Evolutionary conservation across 2,329 filamentous ascomycete species (phyloP).

Genomic region (Phaeoacremonium minimum): DNA sequence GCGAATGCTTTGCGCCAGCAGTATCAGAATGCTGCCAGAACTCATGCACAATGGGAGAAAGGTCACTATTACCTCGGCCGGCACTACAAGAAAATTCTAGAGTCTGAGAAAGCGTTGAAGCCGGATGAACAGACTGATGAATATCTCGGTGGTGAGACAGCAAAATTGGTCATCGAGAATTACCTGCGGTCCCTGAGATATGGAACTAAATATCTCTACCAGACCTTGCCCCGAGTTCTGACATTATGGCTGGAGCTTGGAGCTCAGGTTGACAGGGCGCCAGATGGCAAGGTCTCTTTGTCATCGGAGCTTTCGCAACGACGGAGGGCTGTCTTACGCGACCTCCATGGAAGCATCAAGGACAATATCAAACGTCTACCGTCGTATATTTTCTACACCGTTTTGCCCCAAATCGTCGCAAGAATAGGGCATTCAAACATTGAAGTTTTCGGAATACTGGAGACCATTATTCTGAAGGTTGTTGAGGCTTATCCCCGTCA

Average conservation of each 20-base stretch:
- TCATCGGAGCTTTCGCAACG: slow-evolving; percentile 47
- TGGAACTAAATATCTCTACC: slow-evolving; percentile 93
- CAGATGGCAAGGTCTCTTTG: slow-evolving; percentile 48
- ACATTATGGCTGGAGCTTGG: slow-evolving; percentile 95
- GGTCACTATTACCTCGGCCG: slow-evolving; percentile 95
- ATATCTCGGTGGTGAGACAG: slow-evolving; percentile 75
- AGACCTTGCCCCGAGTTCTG: slow-evolving; percentile 85
- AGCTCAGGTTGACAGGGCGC: slow-evolving; percentile 63
- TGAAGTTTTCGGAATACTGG: slow-evolving; percentile 72
- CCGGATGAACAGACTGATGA: slow-evolving; percentile 72
- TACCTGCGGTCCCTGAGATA: slow-evolving; percentile 82
- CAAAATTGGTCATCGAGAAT: slow-evolving; percentile 89
- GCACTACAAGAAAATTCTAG: slow-evolving; percentile 93
- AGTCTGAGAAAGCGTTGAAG: slow-evolving; percentile 77
- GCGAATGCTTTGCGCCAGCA: slow-evolving; percentile 73
- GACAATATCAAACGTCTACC: slow-evolving; percentile 74
- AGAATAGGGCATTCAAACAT: slow-evolving; percentile 83
- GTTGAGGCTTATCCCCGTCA: slow-evolving; percentile 84
- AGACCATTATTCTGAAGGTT: slow-evolving; percentile 80
- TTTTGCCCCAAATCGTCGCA: slow-evolving; percentile 91
- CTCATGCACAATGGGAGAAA: slow-evolving; percentile 79
- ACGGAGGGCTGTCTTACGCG: slow-evolving; percentile 62
- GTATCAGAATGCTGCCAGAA: slow-evolving; percentile 78
- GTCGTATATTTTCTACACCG: slow-evolving; percentile 73
- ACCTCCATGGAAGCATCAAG: slow-evolving; percentile 69